These are phyloP conservation scores for Aquilaria yunnanensis DNA, from an alignment of 345 rosid genomes.

Conservation along the genomic window DNA sequence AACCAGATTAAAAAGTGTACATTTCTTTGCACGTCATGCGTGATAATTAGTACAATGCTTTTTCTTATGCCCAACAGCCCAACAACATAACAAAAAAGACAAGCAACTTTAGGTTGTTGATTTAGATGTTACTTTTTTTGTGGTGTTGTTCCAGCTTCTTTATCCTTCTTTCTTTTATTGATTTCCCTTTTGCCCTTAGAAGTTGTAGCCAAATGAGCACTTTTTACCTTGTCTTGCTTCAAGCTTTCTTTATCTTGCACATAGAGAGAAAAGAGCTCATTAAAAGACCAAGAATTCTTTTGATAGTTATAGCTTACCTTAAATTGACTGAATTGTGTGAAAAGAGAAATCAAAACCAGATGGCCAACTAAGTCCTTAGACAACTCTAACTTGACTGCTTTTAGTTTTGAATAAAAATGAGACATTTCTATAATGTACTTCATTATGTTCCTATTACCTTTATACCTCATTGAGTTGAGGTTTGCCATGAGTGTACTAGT, in stretches of 20 bases:
- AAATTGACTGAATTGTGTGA: no score
- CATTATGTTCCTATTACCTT: no score
- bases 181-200: no score
- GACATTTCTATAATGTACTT: slow-evolving; percentile 13
- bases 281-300: slow-evolving; percentile 8
- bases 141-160: no score
- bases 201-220: no score
- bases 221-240: background rate
- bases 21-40: background rate
- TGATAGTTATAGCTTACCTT: background rate
- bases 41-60: slow-evolving; percentile 5
- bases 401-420: slow-evolving; percentile 7
- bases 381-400: no score
- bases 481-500: slow-evolving; percentile 2
- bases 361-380: no score
- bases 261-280: slow-evolving; percentile 16
- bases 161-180: no score
- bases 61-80: background rate
- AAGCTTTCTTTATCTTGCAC: slow-evolving; percentile 6
- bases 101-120: no score
- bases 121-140: no score
- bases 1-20: slow-evolving; percentile 3
- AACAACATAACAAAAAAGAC: no score
- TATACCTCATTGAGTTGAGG: background rate
- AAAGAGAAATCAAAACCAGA: no score